Conservation (phyloP, 2,329 filamentous ascomycete genomes). For the Grosmannia serpens region DNA sequence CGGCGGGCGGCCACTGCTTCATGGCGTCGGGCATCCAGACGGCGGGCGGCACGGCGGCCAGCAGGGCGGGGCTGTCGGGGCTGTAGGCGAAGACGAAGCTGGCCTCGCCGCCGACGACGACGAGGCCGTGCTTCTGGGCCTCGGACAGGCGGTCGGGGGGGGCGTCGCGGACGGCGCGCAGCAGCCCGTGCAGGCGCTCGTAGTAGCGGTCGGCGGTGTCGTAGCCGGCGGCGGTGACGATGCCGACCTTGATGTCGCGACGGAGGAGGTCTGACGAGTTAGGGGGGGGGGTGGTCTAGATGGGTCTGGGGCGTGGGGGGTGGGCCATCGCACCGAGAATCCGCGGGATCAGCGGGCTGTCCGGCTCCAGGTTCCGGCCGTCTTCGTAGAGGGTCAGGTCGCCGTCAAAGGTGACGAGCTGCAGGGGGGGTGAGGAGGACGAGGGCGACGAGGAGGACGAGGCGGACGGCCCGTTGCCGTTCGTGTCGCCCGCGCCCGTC, state of each 20-base stretch:
- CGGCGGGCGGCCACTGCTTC: conserved; percentile 62
- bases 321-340: conserved; percentile 33
- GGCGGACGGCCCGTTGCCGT: background rate
- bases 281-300: too few relatives aligned
- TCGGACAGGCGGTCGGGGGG: conserved; percentile 36
- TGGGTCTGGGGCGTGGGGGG: too few relatives aligned
- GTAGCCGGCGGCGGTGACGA: conserved; percentile 94
- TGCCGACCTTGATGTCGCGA: conserved; percentile 74
- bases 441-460: background rate
- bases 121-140: conserved; percentile 62
- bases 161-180: conserved; percentile 56
- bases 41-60: conserved; percentile 53
- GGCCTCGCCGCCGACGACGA: conserved; percentile 91
- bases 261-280: conserved; percentile 50
- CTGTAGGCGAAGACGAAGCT: conserved; percentile 88
- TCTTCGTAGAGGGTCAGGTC: conserved; percentile 95
- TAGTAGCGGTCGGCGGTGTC: conserved; percentile 81
- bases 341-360: conserved; percentile 64
- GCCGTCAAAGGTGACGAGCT: conserved; percentile 91
- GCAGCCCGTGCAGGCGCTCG: conserved; percentile 70
- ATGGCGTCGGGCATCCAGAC: conserved; percentile 71
- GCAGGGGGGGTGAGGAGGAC: conserved; percentile 43
- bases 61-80: conserved; percentile 48
- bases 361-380: conserved; percentile 63
- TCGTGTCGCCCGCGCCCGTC: too few relatives aligned